phyloP scores from a whole-genome alignment of 1,284 basidiomycete species.

The Ustilago bromivora region DNA sequence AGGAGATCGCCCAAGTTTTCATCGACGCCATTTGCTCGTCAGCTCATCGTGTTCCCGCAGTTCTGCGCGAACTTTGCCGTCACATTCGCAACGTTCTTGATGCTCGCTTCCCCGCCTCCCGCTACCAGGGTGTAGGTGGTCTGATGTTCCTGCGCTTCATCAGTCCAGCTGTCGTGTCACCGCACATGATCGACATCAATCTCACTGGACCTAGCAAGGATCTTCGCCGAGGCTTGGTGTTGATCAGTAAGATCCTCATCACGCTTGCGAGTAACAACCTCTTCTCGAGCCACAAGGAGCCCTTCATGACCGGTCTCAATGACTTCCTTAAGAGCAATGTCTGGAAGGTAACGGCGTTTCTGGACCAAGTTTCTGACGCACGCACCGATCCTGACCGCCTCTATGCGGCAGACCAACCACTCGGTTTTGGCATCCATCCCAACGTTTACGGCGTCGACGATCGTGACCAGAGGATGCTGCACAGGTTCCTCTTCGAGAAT shows the following conservation, averaged over 20 bases:
- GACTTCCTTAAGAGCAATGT: slow-evolving; percentile 65
- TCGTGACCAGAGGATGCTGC: slow-evolving; percentile 54
- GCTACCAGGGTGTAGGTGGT: slow-evolving; percentile 65
- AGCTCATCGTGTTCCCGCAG: slow-evolving; percentile 62
- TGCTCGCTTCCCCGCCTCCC: slow-evolving; percentile 59
- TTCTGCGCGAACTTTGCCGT: slow-evolving; percentile 65
- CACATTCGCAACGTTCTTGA: slow-evolving; percentile 64
- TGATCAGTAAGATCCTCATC: slow-evolving; percentile 66
- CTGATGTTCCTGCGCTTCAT: slow-evolving; percentile 67
- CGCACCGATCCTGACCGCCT: slow-evolving; percentile 63
- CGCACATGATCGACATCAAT: slow-evolving; percentile 66
- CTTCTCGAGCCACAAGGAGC: slow-evolving; percentile 65
- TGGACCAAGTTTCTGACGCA: slow-evolving; percentile 64
- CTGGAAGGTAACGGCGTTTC: slow-evolving; percentile 63
- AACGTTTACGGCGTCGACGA: slow-evolving; percentile 61
- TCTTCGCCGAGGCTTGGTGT: slow-evolving; percentile 57
- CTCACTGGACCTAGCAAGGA: slow-evolving; percentile 58
- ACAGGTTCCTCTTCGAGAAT: slow-evolving; percentile 62
- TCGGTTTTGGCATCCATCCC: slow-evolving; percentile 63
- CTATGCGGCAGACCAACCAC: slow-evolving; percentile 63
- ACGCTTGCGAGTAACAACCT: slow-evolving; percentile 65
- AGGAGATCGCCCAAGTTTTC: slow-evolving; percentile 64
- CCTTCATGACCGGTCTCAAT: slow-evolving; percentile 64
- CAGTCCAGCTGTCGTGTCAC: slow-evolving; percentile 63
- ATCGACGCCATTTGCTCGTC: slow-evolving; percentile 66